Evolutionary conservation across 768 basidiomycete species (phyloP).

Genomic region (Gelatoporia subvermispora): DNA sequence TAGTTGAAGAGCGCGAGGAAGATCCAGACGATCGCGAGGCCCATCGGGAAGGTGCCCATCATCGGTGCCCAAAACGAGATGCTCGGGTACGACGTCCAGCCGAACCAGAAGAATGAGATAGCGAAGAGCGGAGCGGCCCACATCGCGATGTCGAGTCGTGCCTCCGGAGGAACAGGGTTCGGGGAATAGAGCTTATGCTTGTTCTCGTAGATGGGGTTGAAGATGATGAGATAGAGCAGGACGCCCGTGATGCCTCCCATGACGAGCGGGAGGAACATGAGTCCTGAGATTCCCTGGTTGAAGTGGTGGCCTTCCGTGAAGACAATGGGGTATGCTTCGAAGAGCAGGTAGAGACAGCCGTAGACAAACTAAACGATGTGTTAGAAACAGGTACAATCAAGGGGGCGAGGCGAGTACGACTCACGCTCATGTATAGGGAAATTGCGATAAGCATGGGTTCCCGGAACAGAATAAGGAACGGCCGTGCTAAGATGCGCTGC

Average conservation of each 20-base stretch:
- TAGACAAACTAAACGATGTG: constrained; percentile 52
- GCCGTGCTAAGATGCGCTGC: constrained; percentile 47
- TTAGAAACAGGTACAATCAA: not conserved
- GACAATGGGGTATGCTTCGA: constrained; percentile 63
- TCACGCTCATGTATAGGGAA: constrained; percentile 56
- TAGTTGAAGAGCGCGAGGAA: constrained; percentile 61
- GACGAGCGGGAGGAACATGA: constrained; percentile 60
- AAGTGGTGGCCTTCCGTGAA: constrained; percentile 52
- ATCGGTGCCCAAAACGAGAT: constrained; percentile 53
- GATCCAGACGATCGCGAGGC: constrained; percentile 50
- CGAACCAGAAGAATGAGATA: constrained; percentile 65
- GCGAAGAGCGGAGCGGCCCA: constrained; percentile 49
- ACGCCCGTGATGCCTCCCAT: constrained; percentile 34
- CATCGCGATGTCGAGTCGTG: constrained; percentile 46
- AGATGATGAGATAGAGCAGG: constrained; percentile 35
- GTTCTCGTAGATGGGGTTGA: constrained; percentile 47
- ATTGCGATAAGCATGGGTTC: constrained; percentile 65
- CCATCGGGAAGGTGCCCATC: constrained; percentile 42
- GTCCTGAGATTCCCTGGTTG: constrained; percentile 47
- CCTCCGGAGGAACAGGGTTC: constrained; percentile 58
- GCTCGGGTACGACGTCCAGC: constrained; percentile 56
- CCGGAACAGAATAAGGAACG: constrained; percentile 57
- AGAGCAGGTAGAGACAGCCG: constrained; percentile 56
- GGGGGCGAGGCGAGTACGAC: constrained; percentile 7
- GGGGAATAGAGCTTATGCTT: constrained; percentile 43